Conservation (phyloP, 2,329 filamentous ascomycete genomes). For the Colletotrichum sp. region DNA sequence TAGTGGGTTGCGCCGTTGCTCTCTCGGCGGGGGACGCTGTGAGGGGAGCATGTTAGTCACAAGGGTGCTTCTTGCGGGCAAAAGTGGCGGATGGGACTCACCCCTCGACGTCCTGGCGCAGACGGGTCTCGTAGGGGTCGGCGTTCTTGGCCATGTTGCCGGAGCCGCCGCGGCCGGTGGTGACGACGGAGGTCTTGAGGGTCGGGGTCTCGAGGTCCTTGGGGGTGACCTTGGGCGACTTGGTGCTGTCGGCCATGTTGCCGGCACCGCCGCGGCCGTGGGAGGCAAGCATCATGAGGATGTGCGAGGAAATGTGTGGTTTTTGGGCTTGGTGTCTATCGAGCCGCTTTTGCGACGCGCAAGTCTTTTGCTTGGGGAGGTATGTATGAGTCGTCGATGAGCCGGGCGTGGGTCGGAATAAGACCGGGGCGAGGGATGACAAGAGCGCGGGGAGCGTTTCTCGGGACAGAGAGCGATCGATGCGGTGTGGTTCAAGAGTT, state of each 20-base stretch:
- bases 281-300: conserved; percentile 56
- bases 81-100: conserved; percentile 41
- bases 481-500: background rate
- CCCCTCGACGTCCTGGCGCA: conserved; percentile 83
- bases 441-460: background rate
- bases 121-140: conserved; percentile 75
- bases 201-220: conserved; percentile 81
- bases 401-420: background rate
- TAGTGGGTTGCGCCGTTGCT: conserved; percentile 68
- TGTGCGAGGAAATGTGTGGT: background rate
- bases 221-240: conserved; percentile 52
- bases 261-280: conserved; percentile 82
- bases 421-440: background rate
- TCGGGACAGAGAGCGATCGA: background rate
- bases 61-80: background rate
- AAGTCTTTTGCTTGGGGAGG: background rate
- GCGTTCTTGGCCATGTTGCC: conserved; percentile 85
- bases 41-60: conserved; percentile 17
- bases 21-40: conserved; percentile 58
- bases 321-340: background rate
- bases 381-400: background rate
- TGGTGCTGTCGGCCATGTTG: conserved; percentile 67
- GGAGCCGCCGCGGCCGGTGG: conserved; percentile 85
- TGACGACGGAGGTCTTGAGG: conserved; percentile 83
- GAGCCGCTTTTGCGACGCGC: background rate